Evolutionary conservation across 495 filamentous ascomycete species (phyloP).

Genomic region (Penicillium paradoxum): DNA sequence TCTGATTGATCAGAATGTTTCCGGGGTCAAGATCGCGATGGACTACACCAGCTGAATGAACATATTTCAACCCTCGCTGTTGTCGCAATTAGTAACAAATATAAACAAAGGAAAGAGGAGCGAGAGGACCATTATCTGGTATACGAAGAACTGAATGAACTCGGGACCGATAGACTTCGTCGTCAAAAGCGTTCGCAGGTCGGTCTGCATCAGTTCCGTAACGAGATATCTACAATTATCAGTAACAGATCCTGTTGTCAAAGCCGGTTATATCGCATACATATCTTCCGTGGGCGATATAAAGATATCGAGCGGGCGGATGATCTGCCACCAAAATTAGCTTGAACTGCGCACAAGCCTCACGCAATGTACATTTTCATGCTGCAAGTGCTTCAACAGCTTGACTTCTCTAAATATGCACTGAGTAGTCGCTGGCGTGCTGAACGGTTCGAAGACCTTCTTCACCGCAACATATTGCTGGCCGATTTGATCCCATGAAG

Average conservation of each 20-base stretch:
- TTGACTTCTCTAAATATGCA: constrained; percentile 87
- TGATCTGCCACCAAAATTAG: constrained; percentile 53
- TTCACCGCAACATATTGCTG: constrained; percentile 82
- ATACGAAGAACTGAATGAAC: constrained; percentile 93
- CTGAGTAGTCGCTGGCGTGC: constrained; percentile 83
- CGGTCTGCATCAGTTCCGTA: constrained; percentile 85
- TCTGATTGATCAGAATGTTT: constrained; percentile 92
- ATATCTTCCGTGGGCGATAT: constrained; percentile 91
- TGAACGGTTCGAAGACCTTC: constrained; percentile 97
- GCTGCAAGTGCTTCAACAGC: constrained; percentile 79
- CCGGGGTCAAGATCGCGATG: constrained; percentile 86
- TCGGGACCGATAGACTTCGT: constrained; percentile 86
- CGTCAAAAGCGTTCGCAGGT: constrained; percentile 79
- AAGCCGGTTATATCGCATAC: constrained; percentile 50
- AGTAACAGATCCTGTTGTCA: neutral
- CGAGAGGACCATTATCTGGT: constrained; percentile 72
- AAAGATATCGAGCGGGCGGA: constrained; percentile 87
- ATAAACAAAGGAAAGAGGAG: neutral
- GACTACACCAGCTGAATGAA: constrained; percentile 86
- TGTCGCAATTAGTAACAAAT: constrained; percentile 50
- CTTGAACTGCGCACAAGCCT: neutral
- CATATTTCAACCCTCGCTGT: constrained; percentile 71
- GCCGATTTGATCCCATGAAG: constrained; percentile 13
- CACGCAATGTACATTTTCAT: constrained; percentile 68
- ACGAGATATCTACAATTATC: constrained; percentile 67